A percentile compares a stretch with the other conserved stretches of the same genome.
These are phyloP conservation scores for Mollisia scopiformis DNA, from an alignment of 2,329 filamentous ascomycete species.

Conservation along the genomic window DNA sequence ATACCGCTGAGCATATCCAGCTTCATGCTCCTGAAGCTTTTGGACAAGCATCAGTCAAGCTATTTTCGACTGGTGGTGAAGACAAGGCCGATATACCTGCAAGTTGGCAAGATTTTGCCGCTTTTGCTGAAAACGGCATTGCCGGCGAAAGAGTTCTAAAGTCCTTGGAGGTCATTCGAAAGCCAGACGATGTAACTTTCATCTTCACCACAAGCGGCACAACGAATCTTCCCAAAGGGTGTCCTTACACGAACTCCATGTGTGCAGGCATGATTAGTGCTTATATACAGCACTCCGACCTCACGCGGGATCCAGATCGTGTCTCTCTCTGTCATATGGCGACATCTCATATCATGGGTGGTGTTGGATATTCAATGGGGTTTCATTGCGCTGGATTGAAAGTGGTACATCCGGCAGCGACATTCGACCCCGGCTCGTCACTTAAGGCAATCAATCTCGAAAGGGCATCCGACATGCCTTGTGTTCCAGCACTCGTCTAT, in stretches of 20 bases:
- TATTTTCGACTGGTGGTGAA: not conserved
- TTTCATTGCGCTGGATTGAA: slow-evolving; percentile 7
- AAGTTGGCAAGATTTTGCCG: slow-evolving; percentile 4
- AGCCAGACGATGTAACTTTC: slow-evolving; percentile 71
- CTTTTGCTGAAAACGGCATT: not conserved
- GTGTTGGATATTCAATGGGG: not conserved
- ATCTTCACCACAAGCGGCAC: slow-evolving; percentile 96
- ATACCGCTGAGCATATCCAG: not conserved
- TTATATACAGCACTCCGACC: not conserved
- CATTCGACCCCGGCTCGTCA: slow-evolving; percentile 77
- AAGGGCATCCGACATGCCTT: slow-evolving; percentile 24
- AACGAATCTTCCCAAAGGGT: slow-evolving; percentile 85
- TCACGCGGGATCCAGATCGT: not conserved
- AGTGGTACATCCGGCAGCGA: slow-evolving; percentile 66
- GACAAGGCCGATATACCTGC: not conserved
- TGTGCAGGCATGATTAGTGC: slow-evolving; percentile 67
- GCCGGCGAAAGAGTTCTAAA: not conserved
- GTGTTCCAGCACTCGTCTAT: slow-evolving; percentile 8
- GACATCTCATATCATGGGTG: not conserved
- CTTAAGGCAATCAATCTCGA: slow-evolving; percentile 55
- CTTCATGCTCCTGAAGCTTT: not conserved
- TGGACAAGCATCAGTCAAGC: not conserved
- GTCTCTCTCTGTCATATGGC: not conserved
- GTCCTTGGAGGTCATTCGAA: not conserved
- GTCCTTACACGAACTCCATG: slow-evolving; percentile 78